Evolutionary conservation across 345 rosid genomes (phyloP), one percentile per base, ranked within the genome.

Genomic region (Eucalyptus pauciflora): DNA sequence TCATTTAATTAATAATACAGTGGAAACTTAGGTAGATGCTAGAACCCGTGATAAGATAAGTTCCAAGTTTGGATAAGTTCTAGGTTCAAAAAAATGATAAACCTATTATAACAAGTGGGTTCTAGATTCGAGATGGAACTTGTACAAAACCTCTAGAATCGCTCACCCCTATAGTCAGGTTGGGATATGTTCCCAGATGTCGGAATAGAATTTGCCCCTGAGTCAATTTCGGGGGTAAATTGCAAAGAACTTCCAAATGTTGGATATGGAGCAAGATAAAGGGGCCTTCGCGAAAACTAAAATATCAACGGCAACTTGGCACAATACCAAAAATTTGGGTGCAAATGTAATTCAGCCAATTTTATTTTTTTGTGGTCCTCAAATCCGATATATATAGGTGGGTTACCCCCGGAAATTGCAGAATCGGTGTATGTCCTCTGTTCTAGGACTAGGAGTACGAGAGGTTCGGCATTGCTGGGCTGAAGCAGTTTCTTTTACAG

Each of bases 61-160:
- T 50, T 50, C 0, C 1, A 50, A 0, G 18, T 50, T 50, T 50
- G 7, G 18, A 6, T 5, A 14, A 50, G 3, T 14, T 50, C 1
- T 15, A 50, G 15, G 3, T 50, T 50, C 2, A 7, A 50, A 50
- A 50, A 50, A 5, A 50, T 5, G 6, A 37, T 1, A 16, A 50
- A 50, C 3, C 2, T 2, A 1, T 50, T 50, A 50, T 50, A 15
- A 15, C 0, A 50, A 0, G 52, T 50, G 15, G 16, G 52, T 50
- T 50, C 18, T 50, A 50, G 52, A 3, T 50, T 50, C 6, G 0
- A 50, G 2, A 3, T 50, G 15, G 0, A 50, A 50, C 52, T 50
- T 50, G 17, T 15, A 50, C 0, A 1, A 1, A 50, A 15, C 7
- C 52, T 14, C 18, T 0, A 0, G 5, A 50, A 50, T 3, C 1